phyloP scores from a whole-genome alignment of 1,284 basidiomycete species.

The Naganishia cerealis region DNA sequence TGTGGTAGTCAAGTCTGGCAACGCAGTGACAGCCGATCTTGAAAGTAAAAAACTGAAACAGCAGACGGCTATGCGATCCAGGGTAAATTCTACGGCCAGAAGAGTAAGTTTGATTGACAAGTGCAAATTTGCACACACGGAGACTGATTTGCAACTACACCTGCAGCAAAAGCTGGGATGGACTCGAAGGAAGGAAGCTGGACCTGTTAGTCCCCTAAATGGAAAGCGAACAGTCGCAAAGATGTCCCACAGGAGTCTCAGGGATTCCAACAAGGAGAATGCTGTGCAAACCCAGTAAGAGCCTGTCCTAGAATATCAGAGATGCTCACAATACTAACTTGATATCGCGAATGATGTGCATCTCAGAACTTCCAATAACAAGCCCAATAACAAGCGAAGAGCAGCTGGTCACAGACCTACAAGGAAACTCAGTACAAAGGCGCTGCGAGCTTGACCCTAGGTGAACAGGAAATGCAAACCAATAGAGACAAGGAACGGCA shows the following conservation, averaged over 20 bases:
- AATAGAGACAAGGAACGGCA: not conserved
- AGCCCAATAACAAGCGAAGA: not conserved
- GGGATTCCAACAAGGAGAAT: constrained; percentile 17
- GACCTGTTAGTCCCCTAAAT: not conserved
- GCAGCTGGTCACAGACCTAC: not conserved
- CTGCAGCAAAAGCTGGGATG: constrained; percentile 29
- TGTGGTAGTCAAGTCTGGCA: constrained; percentile 1
- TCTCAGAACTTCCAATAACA: not conserved
- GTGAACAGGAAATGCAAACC: not conserved
- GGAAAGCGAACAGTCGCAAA: not conserved
- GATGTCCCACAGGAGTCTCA: not conserved
- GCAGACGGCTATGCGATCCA: not conserved
- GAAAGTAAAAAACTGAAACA: not conserved
- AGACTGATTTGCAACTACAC: not conserved
- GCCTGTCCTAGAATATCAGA: too few relatives aligned
- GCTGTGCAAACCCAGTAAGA: not conserved
- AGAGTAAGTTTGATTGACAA: constrained; percentile 17
- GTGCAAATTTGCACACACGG: not conserved
- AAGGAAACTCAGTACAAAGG: constrained; percentile 13
- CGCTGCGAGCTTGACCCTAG: not conserved
- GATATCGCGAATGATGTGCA: not conserved
- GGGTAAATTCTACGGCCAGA: constrained; percentile 19
- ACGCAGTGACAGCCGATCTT: not conserved
- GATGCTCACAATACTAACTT: not conserved
- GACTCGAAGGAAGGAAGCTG: constrained; percentile 13